These are phyloP conservation scores for Adansonia grandidieri DNA, from an alignment of 441 rosid species.

Conservation along the genomic window DNA sequence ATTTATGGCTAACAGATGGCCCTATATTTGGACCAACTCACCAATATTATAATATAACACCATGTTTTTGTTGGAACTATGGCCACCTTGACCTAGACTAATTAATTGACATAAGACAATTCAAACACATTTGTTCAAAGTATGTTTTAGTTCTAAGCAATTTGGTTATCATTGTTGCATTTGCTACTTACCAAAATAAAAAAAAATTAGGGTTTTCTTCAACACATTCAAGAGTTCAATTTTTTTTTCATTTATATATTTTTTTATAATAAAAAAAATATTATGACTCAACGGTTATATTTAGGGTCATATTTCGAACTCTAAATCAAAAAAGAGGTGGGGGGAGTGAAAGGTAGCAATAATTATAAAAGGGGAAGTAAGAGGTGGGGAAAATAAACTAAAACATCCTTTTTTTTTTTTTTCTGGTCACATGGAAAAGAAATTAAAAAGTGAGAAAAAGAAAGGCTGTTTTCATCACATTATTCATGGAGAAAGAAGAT, in stretches of 20 bases:
- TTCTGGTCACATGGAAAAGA: slow-evolving; percentile 40
- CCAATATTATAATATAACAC: neutral
- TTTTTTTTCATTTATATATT: neutral
- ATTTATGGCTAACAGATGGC: neutral
- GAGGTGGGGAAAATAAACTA: neutral
- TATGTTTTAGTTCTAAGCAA: neutral
- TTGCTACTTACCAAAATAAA: neutral
- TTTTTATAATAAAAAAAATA: neutral
- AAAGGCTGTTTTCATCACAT: slow-evolving; percentile 34
- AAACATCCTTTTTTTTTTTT: slow-evolving; percentile 12
- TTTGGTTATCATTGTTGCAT: neutral
- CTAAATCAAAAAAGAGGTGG: neutral
- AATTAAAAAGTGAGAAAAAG: slow-evolving; percentile 12
- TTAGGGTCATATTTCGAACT: slow-evolving; percentile 31
- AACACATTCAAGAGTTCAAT: neutral
- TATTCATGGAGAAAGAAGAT: slow-evolving; percentile 37
- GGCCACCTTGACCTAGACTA: neutral
- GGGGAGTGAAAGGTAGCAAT: slow-evolving; percentile 10
- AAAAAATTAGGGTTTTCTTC: neutral
- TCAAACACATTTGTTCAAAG: slow-evolving; percentile 4
- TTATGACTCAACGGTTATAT: neutral
- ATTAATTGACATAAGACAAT: neutral
- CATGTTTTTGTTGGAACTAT: neutral
- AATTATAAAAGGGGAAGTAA: slow-evolving; percentile 1
- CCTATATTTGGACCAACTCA: slow-evolving; percentile 10